phyloP scores from a whole-genome alignment of 1,284 basidiomycete genomes.

The Fomes fomentarius region DNA sequence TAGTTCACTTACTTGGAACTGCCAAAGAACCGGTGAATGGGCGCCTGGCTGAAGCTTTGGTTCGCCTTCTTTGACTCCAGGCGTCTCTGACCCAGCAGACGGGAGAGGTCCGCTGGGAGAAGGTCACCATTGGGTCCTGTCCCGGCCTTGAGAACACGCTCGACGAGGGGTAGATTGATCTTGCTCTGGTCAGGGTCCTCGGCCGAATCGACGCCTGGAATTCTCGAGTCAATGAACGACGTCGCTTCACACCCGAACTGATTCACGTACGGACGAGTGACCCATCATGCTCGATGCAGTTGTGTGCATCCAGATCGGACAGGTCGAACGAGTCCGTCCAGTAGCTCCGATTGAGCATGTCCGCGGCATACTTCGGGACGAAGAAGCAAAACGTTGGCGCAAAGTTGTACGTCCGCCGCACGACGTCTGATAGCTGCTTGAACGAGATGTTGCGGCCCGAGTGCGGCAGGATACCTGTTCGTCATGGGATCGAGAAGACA shows the following conservation, averaged over 20 bases:
- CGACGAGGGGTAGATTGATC: conserved; percentile 41
- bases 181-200: conserved; percentile 18
- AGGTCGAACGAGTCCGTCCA: conserved; percentile 62
- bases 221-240: too few relatives aligned
- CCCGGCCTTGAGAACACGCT: conserved; percentile 61
- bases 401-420: conserved; percentile 69
- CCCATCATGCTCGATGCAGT: conserved; percentile 78
- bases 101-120: conserved; percentile 60
- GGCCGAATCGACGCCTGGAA: conserved; percentile 8
- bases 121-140: conserved; percentile 56
- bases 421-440: conserved; percentile 48
- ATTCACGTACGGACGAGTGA: conserved; percentile 64
- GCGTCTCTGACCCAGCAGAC: conserved; percentile 58
- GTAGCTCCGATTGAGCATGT: conserved; percentile 58
- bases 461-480: conserved; percentile 66
- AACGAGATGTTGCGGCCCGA: conserved; percentile 70
- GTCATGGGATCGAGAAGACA: too few relatives aligned
- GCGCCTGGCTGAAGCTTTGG: conserved; percentile 51
- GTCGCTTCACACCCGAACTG: too few relatives aligned
- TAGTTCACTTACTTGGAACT: conserved; percentile 69
- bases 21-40: conserved; percentile 62
- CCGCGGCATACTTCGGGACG: conserved; percentile 60
- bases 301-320: conserved; percentile 66
- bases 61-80: conserved; percentile 56
- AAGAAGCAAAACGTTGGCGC: conserved; percentile 65